Conservation (phyloP, 768 basidiomycete genomes). For the Termitomyces sp. region DNA sequence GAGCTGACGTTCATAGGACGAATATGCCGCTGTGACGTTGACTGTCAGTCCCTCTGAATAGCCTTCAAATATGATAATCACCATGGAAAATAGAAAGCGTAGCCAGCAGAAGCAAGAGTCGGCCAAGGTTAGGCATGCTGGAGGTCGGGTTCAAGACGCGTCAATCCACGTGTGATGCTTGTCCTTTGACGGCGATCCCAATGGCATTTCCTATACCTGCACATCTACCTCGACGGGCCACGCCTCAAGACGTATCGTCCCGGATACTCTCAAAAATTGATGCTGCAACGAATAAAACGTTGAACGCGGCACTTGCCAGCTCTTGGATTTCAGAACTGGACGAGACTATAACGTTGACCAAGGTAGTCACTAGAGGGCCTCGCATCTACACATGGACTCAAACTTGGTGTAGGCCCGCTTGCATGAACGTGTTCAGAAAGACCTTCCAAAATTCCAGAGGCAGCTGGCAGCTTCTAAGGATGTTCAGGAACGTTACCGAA, state of each 20-base stretch:
- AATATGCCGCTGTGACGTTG: slow-evolving; percentile 57
- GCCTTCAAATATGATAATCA: slow-evolving; percentile 19
- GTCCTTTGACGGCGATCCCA: slow-evolving; percentile 9
- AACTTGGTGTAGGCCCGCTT: slow-evolving; percentile 47
- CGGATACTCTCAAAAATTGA: slow-evolving; percentile 67
- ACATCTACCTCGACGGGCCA: slow-evolving; percentile 63
- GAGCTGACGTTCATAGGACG: slow-evolving; percentile 70
- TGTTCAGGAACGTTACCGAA: slow-evolving; percentile 51
- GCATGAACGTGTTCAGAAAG: slow-evolving; percentile 63
- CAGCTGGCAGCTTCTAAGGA: slow-evolving; percentile 60
- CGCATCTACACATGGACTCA: neutral
- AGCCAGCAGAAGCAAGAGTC: slow-evolving; percentile 39
- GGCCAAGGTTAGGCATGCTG: slow-evolving; percentile 44
- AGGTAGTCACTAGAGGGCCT: slow-evolving; percentile 37
- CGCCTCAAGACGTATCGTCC: slow-evolving; percentile 62
- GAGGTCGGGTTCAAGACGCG: slow-evolving; percentile 10
- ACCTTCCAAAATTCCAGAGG: slow-evolving; percentile 56
- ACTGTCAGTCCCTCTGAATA: slow-evolving; percentile 5
- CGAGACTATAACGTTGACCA: slow-evolving; percentile 60
- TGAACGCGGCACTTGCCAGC: slow-evolving; percentile 55
- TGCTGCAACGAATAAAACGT: slow-evolving; percentile 46
- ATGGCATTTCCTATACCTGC: slow-evolving; percentile 76
- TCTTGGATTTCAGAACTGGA: slow-evolving; percentile 75
- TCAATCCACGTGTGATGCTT: slow-evolving; percentile 14
- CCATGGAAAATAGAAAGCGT: slow-evolving; percentile 49